Evolutionary conservation across 2,329 filamentous ascomycete genomes (phyloP).

Genomic region (Aspergillus eucalypticola): DNA sequence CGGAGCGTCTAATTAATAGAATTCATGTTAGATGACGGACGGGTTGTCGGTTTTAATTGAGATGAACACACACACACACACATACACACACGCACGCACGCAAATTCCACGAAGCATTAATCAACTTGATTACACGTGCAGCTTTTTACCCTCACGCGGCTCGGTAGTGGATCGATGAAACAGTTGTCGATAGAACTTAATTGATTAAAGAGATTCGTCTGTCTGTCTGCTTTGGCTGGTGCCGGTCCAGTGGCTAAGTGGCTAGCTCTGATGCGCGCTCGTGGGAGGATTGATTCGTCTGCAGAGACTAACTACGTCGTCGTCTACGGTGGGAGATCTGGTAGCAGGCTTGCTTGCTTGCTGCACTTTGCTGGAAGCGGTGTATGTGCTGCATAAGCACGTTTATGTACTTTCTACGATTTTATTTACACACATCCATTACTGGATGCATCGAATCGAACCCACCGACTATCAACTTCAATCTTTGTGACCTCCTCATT

Average conservation of each 20-base stretch:
- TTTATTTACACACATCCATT: neutral
- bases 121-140: neutral
- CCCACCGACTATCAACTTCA: neutral
- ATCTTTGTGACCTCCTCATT: neutral
- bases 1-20: conserved; percentile 69
- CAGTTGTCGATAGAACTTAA: neutral
- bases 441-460: neutral
- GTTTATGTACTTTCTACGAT: neutral
- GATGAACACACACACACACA: neutral
- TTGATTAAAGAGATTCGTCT: neutral
- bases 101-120: neutral
- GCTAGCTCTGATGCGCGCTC: neutral
- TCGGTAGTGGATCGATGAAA: neutral
- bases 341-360: neutral
- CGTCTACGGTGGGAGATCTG: neutral
- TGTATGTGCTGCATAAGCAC: neutral
- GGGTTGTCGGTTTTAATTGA: neutral
- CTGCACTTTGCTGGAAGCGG: neutral
- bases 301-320: too few relatives aligned
- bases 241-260: neutral
- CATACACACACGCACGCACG: neutral
- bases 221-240: neutral
- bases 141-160: neutral
- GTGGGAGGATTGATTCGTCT: neutral
- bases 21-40: neutral